Evolutionary conservation across 345 rosid genomes (phyloP), one percentile per base, ranked within the genome.

Genomic region (Microcos paniculata): DNA sequence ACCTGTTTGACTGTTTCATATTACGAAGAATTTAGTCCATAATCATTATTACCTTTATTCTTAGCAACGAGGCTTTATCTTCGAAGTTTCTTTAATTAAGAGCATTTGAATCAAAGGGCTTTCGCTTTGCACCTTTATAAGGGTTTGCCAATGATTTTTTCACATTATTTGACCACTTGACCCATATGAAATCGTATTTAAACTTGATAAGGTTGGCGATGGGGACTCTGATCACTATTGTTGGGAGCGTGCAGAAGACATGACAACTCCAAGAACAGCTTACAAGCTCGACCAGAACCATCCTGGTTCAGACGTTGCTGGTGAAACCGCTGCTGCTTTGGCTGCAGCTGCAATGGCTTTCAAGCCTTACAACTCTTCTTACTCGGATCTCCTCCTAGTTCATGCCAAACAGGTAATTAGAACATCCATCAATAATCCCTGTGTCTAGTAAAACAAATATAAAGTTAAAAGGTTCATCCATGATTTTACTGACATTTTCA

Each of bases 191-290:
- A 18, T 46, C 33, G 14, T 48, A 6, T 49, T 53, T 33, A 28
- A 59, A 73, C 40, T 73, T 26, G 76, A 46, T 23, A 81, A 88
- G 91, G 90, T 90, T 26, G 98, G 97, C 2, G 96, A 92, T 78
- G 97, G 98, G 4, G 82, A 88, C 43, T 88, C 96, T 0, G 97
- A 94, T 61, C 98, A 94, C 74, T 90, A 85, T 45, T 94, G 97
- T 68, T 92, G 98, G 97, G 90, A 92, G 82, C 74, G 97, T 10
- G 82, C 97, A 0, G 97, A 94, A 76, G 98, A 94, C 83, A 92
- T 94, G 98, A 92, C 94, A 61, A 94, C 97, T 69, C 85, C 93
- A 28, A 85, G 97, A 74, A 82, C 87, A 3, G 93, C 93, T 56
- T 92, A 86, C 80, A 92, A 87, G 84, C 78, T 94, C 30, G 96